phyloP scores from a whole-genome alignment of 257 asterid species.

The Haberlea rhodopensis region DNA sequence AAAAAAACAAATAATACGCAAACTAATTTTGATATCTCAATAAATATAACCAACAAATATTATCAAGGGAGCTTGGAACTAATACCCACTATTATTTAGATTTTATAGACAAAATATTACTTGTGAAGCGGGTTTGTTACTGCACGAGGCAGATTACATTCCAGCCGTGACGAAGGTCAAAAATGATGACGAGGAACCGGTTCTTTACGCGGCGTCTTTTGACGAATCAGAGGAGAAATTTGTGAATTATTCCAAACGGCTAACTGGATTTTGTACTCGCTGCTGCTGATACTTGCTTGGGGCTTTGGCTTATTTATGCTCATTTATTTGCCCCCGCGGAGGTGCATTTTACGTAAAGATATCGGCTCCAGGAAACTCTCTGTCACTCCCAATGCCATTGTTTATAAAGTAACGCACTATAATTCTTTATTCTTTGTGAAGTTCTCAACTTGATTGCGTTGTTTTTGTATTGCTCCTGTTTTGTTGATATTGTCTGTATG shows the following conservation, averaged over 20 bases:
- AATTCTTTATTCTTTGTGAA: neutral
- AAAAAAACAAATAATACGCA: too few relatives aligned
- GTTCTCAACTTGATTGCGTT: neutral
- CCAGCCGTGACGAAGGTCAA: conserved; percentile 22
- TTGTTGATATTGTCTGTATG: neutral
- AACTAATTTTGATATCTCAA: too few relatives aligned
- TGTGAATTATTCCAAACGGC: conserved; percentile 57
- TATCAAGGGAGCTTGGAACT: too few relatives aligned
- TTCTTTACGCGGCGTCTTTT: conserved; percentile 63
- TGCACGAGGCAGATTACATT: conserved; percentile 19
- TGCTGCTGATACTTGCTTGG: conserved; percentile 62
- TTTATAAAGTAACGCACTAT: conserved; percentile 47
- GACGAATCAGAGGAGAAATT: conserved; percentile 55
- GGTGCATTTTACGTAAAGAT: conserved; percentile 53
- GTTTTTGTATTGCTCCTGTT: neutral
- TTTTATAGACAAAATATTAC: too few relatives aligned
- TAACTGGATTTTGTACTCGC: conserved; percentile 58
- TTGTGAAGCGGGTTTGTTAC: conserved; percentile 56
- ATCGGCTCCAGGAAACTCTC: conserved; percentile 64
- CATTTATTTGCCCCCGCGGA: conserved; percentile 62
- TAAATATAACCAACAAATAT: too few relatives aligned
- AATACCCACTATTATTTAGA: too few relatives aligned
- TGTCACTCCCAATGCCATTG: conserved; percentile 57
- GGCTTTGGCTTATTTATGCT: conserved; percentile 82
- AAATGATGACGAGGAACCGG: conserved; percentile 32